phyloP scores from a whole-genome alignment of 2,329 filamentous ascomycete species.

The Cercospora zeina region DNA sequence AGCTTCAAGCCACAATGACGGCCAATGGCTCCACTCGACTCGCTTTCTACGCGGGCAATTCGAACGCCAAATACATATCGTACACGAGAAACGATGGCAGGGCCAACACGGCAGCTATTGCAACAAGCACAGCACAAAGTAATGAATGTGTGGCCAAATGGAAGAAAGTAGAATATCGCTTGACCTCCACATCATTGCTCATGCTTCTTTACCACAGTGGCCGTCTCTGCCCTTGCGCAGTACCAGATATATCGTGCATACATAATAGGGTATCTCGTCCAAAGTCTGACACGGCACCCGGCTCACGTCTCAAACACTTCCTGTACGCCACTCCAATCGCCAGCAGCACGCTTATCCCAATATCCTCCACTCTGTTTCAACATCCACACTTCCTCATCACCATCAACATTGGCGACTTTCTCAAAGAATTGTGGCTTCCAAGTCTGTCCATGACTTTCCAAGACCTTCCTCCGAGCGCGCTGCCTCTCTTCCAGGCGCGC shows the following conservation, averaged over 20 bases:
- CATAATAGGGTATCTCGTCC: slow-evolving; percentile 12
- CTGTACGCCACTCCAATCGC: slow-evolving; percentile 63
- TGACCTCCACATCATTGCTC: no score
- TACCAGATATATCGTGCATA: not conserved
- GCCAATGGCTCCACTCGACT: not conserved
- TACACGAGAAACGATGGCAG: no score
- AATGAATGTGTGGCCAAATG: not conserved
- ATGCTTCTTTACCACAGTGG: no score
- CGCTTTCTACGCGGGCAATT: not conserved
- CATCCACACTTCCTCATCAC: slow-evolving; percentile 54
- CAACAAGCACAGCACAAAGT: not conserved
- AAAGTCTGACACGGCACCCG: not conserved
- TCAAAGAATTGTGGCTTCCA: slow-evolving; percentile 85
- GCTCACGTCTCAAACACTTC: slow-evolving; percentile 53
- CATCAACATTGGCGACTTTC: slow-evolving; percentile 52
- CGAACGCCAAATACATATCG: not conserved
- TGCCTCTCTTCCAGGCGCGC: slow-evolving; percentile 82
- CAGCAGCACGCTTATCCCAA: slow-evolving; percentile 79
- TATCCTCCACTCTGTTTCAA: slow-evolving; percentile 82
- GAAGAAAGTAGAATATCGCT: not conserved
- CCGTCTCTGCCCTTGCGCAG: not conserved
- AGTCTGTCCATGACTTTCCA: slow-evolving; percentile 72
- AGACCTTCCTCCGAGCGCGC: slow-evolving; percentile 67
- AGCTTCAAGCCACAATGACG: slow-evolving; percentile 1
- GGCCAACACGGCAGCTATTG: not conserved